Percentiles rank a stretch among this genome's conserved stretches.
Evolutionary conservation across 345 rosid species (phyloP).

Genomic region (Eucalyptus cloeziana): DNA sequence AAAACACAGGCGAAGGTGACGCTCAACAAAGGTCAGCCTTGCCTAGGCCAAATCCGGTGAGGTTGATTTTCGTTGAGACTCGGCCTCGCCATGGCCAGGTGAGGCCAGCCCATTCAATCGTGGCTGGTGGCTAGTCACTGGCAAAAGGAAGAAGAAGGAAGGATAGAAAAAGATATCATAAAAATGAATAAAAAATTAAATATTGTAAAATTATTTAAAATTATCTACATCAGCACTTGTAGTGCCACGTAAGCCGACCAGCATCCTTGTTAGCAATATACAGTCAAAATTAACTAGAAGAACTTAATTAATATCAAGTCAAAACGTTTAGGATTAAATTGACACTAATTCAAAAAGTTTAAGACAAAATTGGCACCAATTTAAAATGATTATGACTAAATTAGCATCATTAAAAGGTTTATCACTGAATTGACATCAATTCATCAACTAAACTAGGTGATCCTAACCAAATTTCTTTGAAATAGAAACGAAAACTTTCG

Average conservation of each 20-base stretch:
- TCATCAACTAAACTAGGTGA: too few relatives aligned
- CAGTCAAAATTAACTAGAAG: rapidly evolving
- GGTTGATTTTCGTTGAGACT: rapidly evolving
- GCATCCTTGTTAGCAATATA: too few relatives aligned
- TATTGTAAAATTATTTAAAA: too few relatives aligned
- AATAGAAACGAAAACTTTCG: too few relatives aligned
- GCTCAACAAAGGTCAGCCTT: rapidly evolving
- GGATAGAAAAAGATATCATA: too few relatives aligned
- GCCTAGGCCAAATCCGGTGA: rapidly evolving
- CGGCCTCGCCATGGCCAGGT: rapidly evolving
- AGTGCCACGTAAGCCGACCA: rapidly evolving
- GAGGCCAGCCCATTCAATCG: rapidly evolving
- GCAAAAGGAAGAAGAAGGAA: too few relatives aligned
- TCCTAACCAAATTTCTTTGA: too few relatives aligned
- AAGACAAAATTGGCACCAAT: rapidly evolving
- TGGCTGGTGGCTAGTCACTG: rapidly evolving
- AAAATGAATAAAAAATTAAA: too few relatives aligned
- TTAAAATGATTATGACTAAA: rapidly evolving
- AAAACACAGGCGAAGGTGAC: too few relatives aligned
- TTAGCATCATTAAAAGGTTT: rapidly evolving
- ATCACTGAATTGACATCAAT: rapidly evolving
- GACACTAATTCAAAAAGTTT: rapidly evolving
- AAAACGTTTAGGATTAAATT: too few relatives aligned
- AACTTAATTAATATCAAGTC: too few relatives aligned
- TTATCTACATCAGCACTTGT: rapidly evolving